Conservation (phyloP, 495 filamentous ascomycete species). For the Usnea hakonensis region DNA sequence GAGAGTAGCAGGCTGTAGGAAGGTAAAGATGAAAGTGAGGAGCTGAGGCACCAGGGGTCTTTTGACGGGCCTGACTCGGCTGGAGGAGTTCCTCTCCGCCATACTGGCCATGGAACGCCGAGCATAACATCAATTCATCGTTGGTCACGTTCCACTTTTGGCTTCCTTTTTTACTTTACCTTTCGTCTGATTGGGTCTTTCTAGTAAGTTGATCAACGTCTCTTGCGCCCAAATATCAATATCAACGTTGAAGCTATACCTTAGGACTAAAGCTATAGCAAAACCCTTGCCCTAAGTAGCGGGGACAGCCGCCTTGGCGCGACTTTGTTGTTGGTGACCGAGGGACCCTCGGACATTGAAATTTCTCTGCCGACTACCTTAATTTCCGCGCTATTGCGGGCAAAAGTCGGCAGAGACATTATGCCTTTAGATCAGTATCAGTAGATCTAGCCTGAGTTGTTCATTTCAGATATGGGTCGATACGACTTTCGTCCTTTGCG, state of each 20-base stretch:
- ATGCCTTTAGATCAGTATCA: too few species aligned
- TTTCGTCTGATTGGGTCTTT: too few species aligned
- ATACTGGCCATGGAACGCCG: constrained; percentile 56
- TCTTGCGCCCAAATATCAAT: not conserved
- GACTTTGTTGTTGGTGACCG: not conserved
- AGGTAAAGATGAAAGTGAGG: constrained; percentile 35
- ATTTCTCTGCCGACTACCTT: too few species aligned
- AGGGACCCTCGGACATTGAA: too few species aligned
- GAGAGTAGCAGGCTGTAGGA: constrained; percentile 17
- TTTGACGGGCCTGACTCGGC: constrained; percentile 42
- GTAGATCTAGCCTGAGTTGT: not conserved
- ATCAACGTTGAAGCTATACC: not conserved
- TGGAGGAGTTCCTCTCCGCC: constrained; percentile 42
- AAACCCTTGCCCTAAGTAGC: too few species aligned
- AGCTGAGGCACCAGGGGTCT: constrained; percentile 37
- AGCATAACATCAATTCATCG: constrained; percentile 49
- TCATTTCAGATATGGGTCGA: constrained; percentile 47
- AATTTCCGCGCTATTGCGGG: too few species aligned
- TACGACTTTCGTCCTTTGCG: constrained; percentile 65
- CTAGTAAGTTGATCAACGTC: not conserved
- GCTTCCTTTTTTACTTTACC: too few species aligned
- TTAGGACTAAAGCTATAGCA: too few species aligned
- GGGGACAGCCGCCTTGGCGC: not conserved
- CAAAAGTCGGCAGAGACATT: too few species aligned
- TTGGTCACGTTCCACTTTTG: not conserved